Evolutionary conservation across 257 asterid genomes (phyloP).

Genomic region (Linderniella brevidens): DNA sequence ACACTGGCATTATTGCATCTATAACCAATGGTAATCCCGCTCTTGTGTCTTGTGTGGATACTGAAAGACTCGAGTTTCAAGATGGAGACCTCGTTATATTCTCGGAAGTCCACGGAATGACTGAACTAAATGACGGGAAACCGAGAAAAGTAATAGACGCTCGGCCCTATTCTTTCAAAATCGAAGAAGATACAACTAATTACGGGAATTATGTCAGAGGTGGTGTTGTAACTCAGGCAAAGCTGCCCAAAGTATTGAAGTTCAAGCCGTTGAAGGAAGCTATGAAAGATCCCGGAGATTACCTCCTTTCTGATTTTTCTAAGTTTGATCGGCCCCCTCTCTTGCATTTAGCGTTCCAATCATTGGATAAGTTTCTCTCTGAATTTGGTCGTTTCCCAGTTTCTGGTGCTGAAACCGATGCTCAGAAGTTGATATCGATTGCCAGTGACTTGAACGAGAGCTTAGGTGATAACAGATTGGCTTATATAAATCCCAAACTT

Average conservation of each 20-base stretch:
- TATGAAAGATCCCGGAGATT: constrained; percentile 34
- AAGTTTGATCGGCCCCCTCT: constrained; percentile 37
- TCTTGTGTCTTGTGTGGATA: constrained; percentile 31
- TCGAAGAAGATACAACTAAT: constrained; percentile 31
- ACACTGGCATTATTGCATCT: constrained; percentile 34
- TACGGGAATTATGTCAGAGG: constrained; percentile 23
- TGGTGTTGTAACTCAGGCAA: constrained; percentile 38
- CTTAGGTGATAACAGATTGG: constrained; percentile 20
- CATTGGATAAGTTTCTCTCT: constrained; percentile 24
- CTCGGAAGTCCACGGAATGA: constrained; percentile 35
- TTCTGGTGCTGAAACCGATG: constrained; percentile 33
- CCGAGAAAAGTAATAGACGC: constrained; percentile 24
- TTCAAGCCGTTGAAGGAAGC: constrained; percentile 29
- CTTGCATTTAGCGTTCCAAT: constrained; percentile 34
- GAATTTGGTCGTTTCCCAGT: constrained; percentile 27
- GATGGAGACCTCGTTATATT: constrained; percentile 42
- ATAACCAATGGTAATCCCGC: constrained; percentile 35
- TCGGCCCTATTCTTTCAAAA: constrained; percentile 22
- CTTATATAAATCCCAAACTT: constrained; percentile 23
- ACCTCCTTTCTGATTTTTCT: constrained; percentile 29
- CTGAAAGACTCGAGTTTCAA: constrained; percentile 37
- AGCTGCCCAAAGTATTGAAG: constrained; percentile 27
- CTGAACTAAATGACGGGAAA: constrained; percentile 28
- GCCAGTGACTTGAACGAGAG: constrained; percentile 14
- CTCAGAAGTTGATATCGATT: constrained; percentile 16